Conservation (phyloP, 257 asterid genomes). For the Perilla frutescens region DNA sequence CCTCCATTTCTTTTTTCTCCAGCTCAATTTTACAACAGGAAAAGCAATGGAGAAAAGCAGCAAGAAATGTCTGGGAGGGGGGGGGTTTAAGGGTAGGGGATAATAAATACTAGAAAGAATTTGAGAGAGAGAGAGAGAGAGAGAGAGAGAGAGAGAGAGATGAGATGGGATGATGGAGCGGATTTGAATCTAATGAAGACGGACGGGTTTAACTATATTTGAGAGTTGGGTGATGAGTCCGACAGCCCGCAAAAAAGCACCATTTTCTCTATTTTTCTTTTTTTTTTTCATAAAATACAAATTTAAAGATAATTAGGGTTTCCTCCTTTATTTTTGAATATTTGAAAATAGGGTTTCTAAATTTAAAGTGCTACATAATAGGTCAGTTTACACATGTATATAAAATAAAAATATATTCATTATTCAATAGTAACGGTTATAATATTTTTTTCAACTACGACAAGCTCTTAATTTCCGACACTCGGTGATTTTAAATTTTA, state of each 20-base stretch:
- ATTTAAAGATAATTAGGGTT: neutral
- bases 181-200: slow-evolving; percentile 49
- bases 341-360: no score
- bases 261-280: neutral
- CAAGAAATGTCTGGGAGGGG: neutral
- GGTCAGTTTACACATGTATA: no score
- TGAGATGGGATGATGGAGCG: slow-evolving; percentile 36
- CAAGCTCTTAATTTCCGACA: no score
- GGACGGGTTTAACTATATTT: slow-evolving; percentile 50
- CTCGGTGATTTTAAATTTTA: no score
- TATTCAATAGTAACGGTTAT: no score
- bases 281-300: neutral
- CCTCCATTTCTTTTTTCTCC: slow-evolving; percentile 42
- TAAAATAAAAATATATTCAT: no score
- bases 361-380: no score
- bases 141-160: no score
- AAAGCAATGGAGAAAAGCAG: neutral
- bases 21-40: slow-evolving; percentile 1
- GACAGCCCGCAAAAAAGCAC: slow-evolving; percentile 30
- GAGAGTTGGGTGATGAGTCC: slow-evolving; percentile 44
- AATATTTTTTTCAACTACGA: no score
- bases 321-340: neutral
- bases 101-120: slow-evolving; percentile 21
- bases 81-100: slow-evolving; percentile 42
- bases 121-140: neutral